Conservation (phyloP, 139 green algal genomes). For the Ettlia oleoabundans region DNA sequence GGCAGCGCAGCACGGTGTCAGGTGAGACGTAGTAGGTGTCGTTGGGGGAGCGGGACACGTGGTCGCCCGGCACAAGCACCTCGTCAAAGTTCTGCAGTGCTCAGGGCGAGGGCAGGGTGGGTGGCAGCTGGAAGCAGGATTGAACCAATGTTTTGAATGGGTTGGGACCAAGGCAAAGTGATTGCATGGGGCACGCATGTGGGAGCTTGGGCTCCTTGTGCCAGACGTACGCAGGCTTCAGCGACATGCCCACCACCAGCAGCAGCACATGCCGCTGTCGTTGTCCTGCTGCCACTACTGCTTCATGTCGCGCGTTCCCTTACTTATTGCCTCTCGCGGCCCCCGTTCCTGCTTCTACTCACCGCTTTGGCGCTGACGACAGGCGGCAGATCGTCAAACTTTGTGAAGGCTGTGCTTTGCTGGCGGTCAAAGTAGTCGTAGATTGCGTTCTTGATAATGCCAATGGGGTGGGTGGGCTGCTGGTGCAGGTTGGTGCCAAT, state of each 20-base stretch:
- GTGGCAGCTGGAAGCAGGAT: background rate
- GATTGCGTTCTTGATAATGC: slow-evolving; percentile 97
- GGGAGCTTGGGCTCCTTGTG: too few relatives aligned
- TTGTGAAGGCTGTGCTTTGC: slow-evolving; percentile 74
- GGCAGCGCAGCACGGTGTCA: slow-evolving; percentile 84
- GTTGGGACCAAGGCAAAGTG: background rate
- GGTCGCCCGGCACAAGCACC: slow-evolving; percentile 92
- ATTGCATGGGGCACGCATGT: background rate
- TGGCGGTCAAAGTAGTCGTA: slow-evolving; percentile 91
- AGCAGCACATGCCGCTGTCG: too few relatives aligned
- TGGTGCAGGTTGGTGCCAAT: slow-evolving; percentile 94
- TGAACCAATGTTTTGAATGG: too few relatives aligned
- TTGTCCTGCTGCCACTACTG: too few relatives aligned
- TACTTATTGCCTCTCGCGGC: too few relatives aligned
- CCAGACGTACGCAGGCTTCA: background rate
- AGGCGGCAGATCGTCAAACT: slow-evolving; percentile 92
- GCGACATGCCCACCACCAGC: background rate
- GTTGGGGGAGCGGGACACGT: slow-evolving; percentile 91
- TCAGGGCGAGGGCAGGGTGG: background rate
- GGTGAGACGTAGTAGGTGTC: slow-evolving; percentile 98
- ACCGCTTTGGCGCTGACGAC: slow-evolving; percentile 74
- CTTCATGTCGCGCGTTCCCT: too few relatives aligned
- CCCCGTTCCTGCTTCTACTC: too few relatives aligned
- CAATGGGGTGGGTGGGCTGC: slow-evolving; percentile 87
- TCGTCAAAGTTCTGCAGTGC: slow-evolving; percentile 83